Base-by-base conservation (phyloP, 2,329 filamentous ascomycete genomes). In the Neonectria ditissima region DNA sequence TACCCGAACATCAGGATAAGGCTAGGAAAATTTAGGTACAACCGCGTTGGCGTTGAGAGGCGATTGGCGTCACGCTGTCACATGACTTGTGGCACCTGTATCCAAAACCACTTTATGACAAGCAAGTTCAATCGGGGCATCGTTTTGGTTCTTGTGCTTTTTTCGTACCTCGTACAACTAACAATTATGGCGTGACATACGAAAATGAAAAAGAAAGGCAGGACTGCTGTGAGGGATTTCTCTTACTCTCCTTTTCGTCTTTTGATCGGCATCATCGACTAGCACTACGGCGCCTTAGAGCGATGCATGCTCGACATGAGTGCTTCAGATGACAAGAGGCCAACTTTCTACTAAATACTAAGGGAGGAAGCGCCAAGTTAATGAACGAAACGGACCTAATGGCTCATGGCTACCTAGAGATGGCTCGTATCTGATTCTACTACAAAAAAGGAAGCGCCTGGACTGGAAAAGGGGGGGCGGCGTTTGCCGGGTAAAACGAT, bases 21-120 rank as follows among this genome's bases (percentile, higher is more conserved):
- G 60, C 68, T 67, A 16, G 62, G 71, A 70, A 73, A 71, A 68
- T 74, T 75, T 67, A 70, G 65, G 59, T 61, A 67, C 66, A 56
- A 50, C 48, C 67, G 59, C 62, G 56, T 67, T 70, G 56, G 58
- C 61, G 61, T 57, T 47, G 39, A 37, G 34, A n/a, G 34, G 26
- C 39, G 16, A 18, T 24, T 26, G 28, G 34, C 55, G 45, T 34
- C 69, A 59, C 66, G 68, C 18, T 66, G 64, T 74, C 72, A 74
- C 72, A 69, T 74, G 72, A 74, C 52, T 45, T 56, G 61, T 63
- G 44, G 45, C 57, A 22, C 45, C 22, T 30, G 24, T n/a, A n/a
- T 50, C 62, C 55, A 59, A 18, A 32, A 50, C 65, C 63, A 63
- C 63, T 63, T 60, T 55, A 63, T 53, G 9, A 22, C 34, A n/a